phyloP scores from a whole-genome alignment of 2,329 filamentous ascomycete genomes.

The Trichoderma pleuroti region DNA sequence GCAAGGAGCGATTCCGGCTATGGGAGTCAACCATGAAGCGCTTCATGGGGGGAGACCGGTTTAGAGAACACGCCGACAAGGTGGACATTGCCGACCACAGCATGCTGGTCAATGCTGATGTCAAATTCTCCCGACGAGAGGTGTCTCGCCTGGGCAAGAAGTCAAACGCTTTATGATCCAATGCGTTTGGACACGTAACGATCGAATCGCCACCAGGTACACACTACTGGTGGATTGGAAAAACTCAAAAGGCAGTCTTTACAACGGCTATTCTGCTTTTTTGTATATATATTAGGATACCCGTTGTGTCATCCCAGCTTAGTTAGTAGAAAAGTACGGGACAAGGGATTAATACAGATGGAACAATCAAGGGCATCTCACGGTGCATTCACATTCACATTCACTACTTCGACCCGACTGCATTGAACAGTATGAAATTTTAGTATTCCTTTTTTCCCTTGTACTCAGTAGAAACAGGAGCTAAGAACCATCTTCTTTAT shows the following conservation, averaged over 20 bases:
- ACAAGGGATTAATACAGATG: not conserved
- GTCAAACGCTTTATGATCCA: not conserved
- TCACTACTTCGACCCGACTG: not conserved
- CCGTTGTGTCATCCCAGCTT: not conserved
- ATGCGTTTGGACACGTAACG: not conserved
- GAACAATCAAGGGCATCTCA: not conserved
- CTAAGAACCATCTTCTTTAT: constrained; percentile 17
- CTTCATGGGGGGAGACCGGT: constrained; percentile 40
- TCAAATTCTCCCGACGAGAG: constrained; percentile 51
- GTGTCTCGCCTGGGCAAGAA: constrained; percentile 45
- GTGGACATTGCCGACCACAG: constrained; percentile 59
- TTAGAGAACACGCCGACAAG: constrained; percentile 35
- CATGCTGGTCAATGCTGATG: constrained; percentile 61
- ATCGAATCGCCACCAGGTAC: not conserved
- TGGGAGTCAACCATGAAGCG: constrained; percentile 62
- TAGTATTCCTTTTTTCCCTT: constrained; percentile 13
- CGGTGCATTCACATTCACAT: not conserved
- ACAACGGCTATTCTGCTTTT: not conserved
- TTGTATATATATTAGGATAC: not conserved
- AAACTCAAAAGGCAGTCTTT: not conserved
- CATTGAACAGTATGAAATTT: constrained; percentile 11
- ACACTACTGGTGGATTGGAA: not conserved
- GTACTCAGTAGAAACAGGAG: constrained; percentile 13
- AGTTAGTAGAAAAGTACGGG: not conserved
- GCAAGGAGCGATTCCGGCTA: constrained; percentile 53